phyloP scores from a whole-genome alignment of 1,284 basidiomycete species.

The Tilletiopsis washingtonensis region DNA sequence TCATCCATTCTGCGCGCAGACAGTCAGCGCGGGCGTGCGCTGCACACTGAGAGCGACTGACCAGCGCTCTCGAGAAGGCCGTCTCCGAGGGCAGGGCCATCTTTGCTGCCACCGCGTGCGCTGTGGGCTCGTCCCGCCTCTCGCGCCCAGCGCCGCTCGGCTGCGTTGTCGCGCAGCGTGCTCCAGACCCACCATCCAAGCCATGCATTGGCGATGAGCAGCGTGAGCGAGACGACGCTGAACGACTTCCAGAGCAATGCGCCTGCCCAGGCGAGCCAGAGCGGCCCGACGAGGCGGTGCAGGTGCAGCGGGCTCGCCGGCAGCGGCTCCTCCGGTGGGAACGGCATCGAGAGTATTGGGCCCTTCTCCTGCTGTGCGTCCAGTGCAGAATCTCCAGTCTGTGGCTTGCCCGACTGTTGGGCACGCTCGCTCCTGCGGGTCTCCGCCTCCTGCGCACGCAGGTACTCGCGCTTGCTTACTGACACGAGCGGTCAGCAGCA shows the following conservation, averaged over 20 bases:
- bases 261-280: slow-evolving; percentile 13
- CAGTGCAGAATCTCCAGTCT: slow-evolving; percentile 7
- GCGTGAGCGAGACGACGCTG: slow-evolving; percentile 4
- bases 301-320: slow-evolving; percentile 8
- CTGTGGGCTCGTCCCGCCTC: slow-evolving; percentile 12
- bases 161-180: slow-evolving; percentile 3
- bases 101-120: neutral
- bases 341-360: slow-evolving; percentile 12
- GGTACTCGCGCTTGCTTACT: neutral
- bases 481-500: neutral
- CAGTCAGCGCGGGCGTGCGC: neutral
- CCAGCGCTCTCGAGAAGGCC: neutral
- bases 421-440: neutral
- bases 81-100: neutral
- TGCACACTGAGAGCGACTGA: slow-evolving; percentile 1
- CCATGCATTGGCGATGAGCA: slow-evolving; percentile 17
- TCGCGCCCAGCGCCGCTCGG: slow-evolving; percentile 20
- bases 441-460: neutral
- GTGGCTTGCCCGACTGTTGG: neutral
- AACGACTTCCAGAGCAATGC: slow-evolving; percentile 6
- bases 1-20: slow-evolving; percentile 27
- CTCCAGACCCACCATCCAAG: slow-evolving; percentile 21
- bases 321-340: slow-evolving; percentile 14
- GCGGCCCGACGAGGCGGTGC: slow-evolving; percentile 10
- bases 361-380: too few relatives aligned